These are phyloP conservation scores for Isatis tinctoria DNA, from an alignment of 345 rosid genomes.

Conservation along the genomic window DNA sequence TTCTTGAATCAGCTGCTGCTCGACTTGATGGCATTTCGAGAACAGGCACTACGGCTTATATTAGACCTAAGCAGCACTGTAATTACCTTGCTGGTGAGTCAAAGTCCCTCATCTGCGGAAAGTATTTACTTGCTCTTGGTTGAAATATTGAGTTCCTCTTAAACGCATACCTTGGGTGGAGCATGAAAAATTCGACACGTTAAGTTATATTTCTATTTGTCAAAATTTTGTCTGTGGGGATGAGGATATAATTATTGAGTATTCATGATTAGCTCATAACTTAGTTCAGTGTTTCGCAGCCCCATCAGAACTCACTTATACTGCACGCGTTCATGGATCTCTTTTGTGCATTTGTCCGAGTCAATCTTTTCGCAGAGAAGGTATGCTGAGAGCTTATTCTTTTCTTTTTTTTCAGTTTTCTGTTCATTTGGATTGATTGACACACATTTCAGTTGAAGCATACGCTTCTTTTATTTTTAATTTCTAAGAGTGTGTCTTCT, in stretches of 20 bases:
- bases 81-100: conserved; percentile 92
- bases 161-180: conserved; percentile 9
- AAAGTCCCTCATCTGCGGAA: conserved; percentile 25
- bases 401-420: background rate
- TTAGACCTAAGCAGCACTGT: conserved; percentile 98
- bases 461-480: background rate
- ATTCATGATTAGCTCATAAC: conserved; percentile 55
- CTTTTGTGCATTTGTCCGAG: conserved; percentile 92
- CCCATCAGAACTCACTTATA: conserved; percentile 97
- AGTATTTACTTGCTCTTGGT: conserved; percentile 11
- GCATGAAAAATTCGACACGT: background rate
- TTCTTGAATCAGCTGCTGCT: conserved; percentile 73
- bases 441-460: background rate
- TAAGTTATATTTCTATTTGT: background rate
- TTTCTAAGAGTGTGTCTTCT: conserved; percentile 20
- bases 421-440: conserved; percentile 6
- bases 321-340: conserved; percentile 98
- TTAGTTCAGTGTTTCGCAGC: conserved; percentile 80
- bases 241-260: conserved; percentile 11
- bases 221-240: background rate
- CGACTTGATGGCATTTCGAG: conserved; percentile 96
- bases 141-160: conserved; percentile 8
- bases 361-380: conserved; percentile 94
- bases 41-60: conserved; percentile 93
- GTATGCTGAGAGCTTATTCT: conserved; percentile 42